Evolutionary conservation across 148 eudicot species (phyloP), one percentile per base, ranked within the genome.

Genomic region (Vaccinium myrtillus): DNA sequence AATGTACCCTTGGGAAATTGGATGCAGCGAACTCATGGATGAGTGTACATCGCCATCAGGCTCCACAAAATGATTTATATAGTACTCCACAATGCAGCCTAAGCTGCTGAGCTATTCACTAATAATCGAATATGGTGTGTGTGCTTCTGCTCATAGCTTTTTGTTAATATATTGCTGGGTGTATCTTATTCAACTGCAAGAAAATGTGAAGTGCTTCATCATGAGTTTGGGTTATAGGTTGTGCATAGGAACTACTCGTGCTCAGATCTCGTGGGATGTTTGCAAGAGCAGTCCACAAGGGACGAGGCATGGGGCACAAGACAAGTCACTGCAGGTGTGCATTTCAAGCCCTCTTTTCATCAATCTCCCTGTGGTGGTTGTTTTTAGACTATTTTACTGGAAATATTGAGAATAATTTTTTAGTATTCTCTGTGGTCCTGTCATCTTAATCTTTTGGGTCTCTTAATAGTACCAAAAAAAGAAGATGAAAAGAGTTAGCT

Each of bases 221-320:
- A 1, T 27, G 74, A 69, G 27, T 69, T 69, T 69, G 16, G 74
- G 39, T 10, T 12, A 69, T 27, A 69, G 74, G 43, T 69, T 69
- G 74, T 30, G 36, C 39, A 18, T 69, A 69, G 74, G 74, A 13
- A 69, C 74, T 69, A 69, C 74, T 69, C 74, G 1, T 27, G 74
- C 74, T 69, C 74, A 0, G 74, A 69, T 27, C 43, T 69, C 74
- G 18, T 27, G 19, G 39, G 39, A 12, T 69, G 74, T 69, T 69
- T 69, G 74, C 74, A 69, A 69, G 43, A 69, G 19, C 74, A 69
- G 74, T 69, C 74, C 74, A 69, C 74, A 69, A 30, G 43, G 74
- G 74, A 69, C 30, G 74, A 30, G 32, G 43, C 14, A 5, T 69
- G 39, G 74, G 14, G 74, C 18, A 12, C 36, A 6, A 14, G 39